Evolutionary conservation across 2,329 filamentous ascomycete species (phyloP).

Genomic region (Fusarium subglutinans): DNA sequence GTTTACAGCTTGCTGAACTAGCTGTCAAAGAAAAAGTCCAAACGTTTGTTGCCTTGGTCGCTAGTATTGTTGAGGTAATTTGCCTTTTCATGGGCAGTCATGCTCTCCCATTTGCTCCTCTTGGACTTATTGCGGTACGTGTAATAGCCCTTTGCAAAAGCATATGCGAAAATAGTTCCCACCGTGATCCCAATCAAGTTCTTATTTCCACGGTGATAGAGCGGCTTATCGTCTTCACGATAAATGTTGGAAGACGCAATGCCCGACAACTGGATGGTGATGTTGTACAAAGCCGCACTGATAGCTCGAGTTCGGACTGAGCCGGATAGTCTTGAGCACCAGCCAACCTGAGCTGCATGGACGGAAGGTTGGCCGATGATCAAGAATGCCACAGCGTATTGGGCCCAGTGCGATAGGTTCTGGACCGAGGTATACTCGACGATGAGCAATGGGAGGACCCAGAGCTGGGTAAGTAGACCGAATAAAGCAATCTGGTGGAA

Average conservation of each 20-base stretch:
- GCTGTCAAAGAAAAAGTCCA: background rate
- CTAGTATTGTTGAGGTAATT: background rate
- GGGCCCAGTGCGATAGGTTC: background rate
- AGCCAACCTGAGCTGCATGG: background rate
- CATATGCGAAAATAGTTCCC: background rate
- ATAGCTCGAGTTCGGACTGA: background rate
- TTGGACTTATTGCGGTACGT: background rate
- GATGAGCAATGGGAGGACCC: background rate
- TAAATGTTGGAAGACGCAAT: background rate
- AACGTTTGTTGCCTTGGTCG: background rate
- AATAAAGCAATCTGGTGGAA: background rate
- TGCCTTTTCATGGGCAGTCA: background rate
- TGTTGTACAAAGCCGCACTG: background rate
- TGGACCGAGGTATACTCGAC: background rate
- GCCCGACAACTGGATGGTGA: background rate
- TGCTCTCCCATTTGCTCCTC: background rate
- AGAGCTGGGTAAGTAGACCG: background rate
- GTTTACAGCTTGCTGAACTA: fast-evolving
- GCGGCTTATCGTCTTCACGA: background rate
- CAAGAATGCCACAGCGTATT: background rate
- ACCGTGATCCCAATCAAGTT: background rate
- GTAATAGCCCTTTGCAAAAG: background rate
- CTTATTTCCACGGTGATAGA: background rate
- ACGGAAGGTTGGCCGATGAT: background rate
- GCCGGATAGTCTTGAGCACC: background rate